Evolutionary conservation across 2,329 filamentous ascomycete genomes (phyloP).

Genomic region (Colletotrichum sp.): DNA sequence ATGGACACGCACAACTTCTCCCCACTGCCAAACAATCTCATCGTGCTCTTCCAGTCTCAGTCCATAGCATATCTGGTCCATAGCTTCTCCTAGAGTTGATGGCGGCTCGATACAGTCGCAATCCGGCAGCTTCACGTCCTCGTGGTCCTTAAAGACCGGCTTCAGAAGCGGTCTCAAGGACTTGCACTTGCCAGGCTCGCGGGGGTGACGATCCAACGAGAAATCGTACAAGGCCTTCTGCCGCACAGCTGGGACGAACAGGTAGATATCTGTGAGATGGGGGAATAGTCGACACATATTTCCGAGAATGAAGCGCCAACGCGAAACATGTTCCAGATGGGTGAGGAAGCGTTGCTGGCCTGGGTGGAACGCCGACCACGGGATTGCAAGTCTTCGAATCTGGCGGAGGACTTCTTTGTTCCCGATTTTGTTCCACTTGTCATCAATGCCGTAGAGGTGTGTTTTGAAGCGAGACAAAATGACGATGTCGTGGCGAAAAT

Average conservation of each 20-base stretch:
- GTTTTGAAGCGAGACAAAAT: neutral
- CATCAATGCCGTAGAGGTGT: neutral
- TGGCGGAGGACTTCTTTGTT: neutral
- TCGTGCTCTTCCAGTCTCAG: neutral
- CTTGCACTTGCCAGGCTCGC: neutral
- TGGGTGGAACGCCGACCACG: neutral
- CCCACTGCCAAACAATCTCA: neutral
- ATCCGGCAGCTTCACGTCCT: neutral
- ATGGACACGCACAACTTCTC: neutral
- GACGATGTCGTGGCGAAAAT: neutral
- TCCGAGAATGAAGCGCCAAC: neutral
- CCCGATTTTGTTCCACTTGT: neutral
- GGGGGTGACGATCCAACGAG: neutral
- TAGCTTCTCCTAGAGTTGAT: neutral
- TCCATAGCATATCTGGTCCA: neutral
- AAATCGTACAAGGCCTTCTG: neutral
- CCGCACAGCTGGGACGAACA: neutral
- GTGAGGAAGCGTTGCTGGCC: neutral
- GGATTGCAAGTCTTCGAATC: neutral
- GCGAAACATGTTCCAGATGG: neutral
- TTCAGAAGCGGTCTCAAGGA: neutral
- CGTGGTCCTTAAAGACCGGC: neutral
- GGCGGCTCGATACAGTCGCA: neutral
- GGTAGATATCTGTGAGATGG: neutral
- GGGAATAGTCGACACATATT: neutral